phyloP scores from a whole-genome alignment of 768 basidiomycete genomes.

The Candolleomyces efflorescens region DNA sequence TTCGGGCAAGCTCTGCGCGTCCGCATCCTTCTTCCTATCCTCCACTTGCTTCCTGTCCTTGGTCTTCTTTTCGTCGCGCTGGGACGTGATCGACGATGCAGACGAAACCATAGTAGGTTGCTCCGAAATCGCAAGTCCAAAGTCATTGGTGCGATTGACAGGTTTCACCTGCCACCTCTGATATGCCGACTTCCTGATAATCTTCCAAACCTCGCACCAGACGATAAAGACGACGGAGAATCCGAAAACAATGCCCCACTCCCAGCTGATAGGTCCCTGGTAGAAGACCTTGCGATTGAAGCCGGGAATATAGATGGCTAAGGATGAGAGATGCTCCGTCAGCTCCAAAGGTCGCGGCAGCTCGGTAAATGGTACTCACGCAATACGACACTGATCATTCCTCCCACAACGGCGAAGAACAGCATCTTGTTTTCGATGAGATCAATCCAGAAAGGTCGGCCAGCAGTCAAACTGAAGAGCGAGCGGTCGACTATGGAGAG shows the following conservation, averaged over 20 bases:
- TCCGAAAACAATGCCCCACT: conserved; percentile 35
- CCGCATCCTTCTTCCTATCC: too few relatives aligned
- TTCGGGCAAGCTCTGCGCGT: too few relatives aligned
- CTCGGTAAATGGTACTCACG: conserved; percentile 21
- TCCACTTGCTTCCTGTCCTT: too few relatives aligned
- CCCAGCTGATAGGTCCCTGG: conserved; percentile 34
- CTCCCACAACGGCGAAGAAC: conserved; percentile 28
- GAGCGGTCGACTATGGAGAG: conserved; percentile 29
- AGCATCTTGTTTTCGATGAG: conserved; percentile 31
- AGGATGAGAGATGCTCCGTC: not conserved
- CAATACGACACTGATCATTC: conserved; percentile 32
- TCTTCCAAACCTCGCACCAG: conserved; percentile 36
- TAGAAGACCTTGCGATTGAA: conserved; percentile 34
- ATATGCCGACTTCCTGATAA: conserved; percentile 25
- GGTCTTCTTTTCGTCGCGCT: too few relatives aligned
- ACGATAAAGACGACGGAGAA: conserved; percentile 31
- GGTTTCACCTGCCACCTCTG: conserved; percentile 17
- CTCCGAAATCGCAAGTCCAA: too few relatives aligned
- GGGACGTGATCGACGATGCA: too few relatives aligned
- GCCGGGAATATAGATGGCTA: conserved; percentile 34
- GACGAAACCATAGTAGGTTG: too few relatives aligned
- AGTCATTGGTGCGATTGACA: too few relatives aligned
- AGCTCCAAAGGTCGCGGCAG: too few relatives aligned
- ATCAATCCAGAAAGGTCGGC: conserved; percentile 30
- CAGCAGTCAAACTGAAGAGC: conserved; percentile 31